Evolutionary conservation across 2,329 filamentous ascomycete species (phyloP).

Genomic region (Ophiosphaerella korrae): DNA sequence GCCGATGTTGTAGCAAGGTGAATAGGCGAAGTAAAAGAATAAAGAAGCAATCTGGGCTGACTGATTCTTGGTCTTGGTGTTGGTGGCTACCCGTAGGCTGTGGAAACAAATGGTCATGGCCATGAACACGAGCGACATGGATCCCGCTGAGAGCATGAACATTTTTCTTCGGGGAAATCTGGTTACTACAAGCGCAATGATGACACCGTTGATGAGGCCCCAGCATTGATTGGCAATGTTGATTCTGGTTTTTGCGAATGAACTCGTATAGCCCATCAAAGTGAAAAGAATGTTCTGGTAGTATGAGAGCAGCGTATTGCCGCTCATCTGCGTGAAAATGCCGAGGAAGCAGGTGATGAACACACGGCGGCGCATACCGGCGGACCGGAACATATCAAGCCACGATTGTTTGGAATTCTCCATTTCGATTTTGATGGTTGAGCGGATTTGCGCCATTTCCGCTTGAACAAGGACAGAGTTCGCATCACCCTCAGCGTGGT

Average conservation of each 20-base stretch:
- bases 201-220: constrained; percentile 47
- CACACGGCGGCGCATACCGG: constrained; percentile 48
- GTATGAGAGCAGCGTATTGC: constrained; percentile 48
- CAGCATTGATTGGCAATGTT: constrained; percentile 51
- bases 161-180: constrained; percentile 52
- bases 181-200: constrained; percentile 48
- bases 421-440: constrained; percentile 61
- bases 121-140: constrained; percentile 60
- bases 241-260: constrained; percentile 48
- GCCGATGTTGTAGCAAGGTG: constrained; percentile 66
- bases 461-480: constrained; percentile 52
- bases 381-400: constrained; percentile 57
- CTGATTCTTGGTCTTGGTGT: constrained; percentile 32
- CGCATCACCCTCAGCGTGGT: constrained; percentile 52
- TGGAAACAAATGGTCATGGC: constrained; percentile 60
- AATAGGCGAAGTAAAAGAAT: constrained; percentile 66
- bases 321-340: constrained; percentile 49
- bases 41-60: constrained; percentile 51
- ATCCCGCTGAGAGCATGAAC: constrained; percentile 56
- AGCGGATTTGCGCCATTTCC: constrained; percentile 65
- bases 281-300: constrained; percentile 44
- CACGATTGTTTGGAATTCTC: constrained; percentile 61
- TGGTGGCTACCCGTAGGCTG: constrained; percentile 29
- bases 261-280: constrained; percentile 47
- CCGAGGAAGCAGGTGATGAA: constrained; percentile 40